Base-by-base conservation (phyloP, 2,329 filamentous ascomycete species). In the Diaporthe helianthi region DNA sequence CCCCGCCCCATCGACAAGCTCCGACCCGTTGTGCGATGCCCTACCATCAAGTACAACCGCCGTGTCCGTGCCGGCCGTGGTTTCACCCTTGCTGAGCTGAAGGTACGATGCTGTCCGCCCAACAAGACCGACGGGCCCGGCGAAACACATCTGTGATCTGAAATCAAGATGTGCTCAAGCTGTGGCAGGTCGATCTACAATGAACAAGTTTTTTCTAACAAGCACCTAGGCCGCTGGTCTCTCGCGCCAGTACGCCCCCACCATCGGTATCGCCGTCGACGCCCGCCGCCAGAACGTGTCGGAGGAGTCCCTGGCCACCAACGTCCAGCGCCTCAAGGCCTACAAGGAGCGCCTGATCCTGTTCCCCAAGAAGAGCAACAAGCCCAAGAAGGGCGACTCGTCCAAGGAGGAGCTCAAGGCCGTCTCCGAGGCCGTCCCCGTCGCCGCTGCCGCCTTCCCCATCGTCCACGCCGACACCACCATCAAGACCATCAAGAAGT, bases 11-110 rank as follows among this genome's bases (percentile, higher is more conserved):
- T 98, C 84, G 96, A 99, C 90, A 94, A 93, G 86, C 90, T 99
- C 82, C 91, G 94, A 83, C 96, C 96, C 76, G 86, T 98, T 84
- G 95, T 99, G 78, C 93, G 94, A 87, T 98, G 95, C 92, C 95
- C 96, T 81, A 95, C 93, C 79, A 85, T 98, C 88, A 97, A 97
- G 90, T 97, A 99, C 90, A 99, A 99, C 93, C 94, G 96, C 83
- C 94, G 94, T 83, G 92, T 97, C 81, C 92, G 96, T 83, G 90
- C 93, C 81, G 96, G 96, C 84, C 94, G 96, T 88, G 96, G 96
- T 83, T 99, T 99, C 92, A 93, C 95, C 78, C 88, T 98, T 77
- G 88, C 91, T 86, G 96, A 99, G 90, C 89, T 99, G 83, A 99
- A 99, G 94, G 95, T 98, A 92, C 75, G 83, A 71, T 68, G 38